Evolutionary conservation across 441 rosid genomes (phyloP), one percentile per base, ranked within the genome.

Genomic region (Populus tomentosa): DNA sequence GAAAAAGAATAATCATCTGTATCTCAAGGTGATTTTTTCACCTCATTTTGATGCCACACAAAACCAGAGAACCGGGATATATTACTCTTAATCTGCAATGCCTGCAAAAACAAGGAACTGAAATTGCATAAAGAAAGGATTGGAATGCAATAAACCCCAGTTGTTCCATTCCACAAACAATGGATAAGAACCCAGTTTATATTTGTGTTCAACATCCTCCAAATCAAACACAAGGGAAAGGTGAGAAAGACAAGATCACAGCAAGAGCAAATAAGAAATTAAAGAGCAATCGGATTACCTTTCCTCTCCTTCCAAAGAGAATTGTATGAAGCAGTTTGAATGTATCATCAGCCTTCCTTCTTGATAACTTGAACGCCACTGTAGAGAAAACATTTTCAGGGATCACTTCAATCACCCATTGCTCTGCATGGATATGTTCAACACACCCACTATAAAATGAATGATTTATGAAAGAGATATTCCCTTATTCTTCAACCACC

Each of bases 21-120:
- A 40, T 75, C 68, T 63, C 42, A 76, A 28, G 1, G 59, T 65
- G 50, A 40, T 70, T 11, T 13, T 63, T 78, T 80, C 84, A 94
- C 99, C 99, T 92, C 97, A 79, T 95, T 86, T 70, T 86, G 97
- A 86, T 81, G 97, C 97, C 97, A 95, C 65, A 91, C 97, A 82
- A 94, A 95, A 73, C 99, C 99, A 80, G 99, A 95, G 83, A 95
- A 95, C 56, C 91, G 87, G 73, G 88, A 86, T 80, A 95, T 89
- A 80, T 95, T 89, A 78, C 89, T 89, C 92, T 89, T 95, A 75
- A 95, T 81, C 86, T 94, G 94, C 81, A 85, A 67, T 46, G 98
- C 99, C 99, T 95, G 92, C 88, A 79, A 77, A 75, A 81, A 69
- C 26, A 82, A 83, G 78, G 80, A 82, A 79, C 23, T 62, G 68